Evolutionary conservation across 768 basidiomycete genomes (phyloP).

Genomic region (Russula earlei): DNA sequence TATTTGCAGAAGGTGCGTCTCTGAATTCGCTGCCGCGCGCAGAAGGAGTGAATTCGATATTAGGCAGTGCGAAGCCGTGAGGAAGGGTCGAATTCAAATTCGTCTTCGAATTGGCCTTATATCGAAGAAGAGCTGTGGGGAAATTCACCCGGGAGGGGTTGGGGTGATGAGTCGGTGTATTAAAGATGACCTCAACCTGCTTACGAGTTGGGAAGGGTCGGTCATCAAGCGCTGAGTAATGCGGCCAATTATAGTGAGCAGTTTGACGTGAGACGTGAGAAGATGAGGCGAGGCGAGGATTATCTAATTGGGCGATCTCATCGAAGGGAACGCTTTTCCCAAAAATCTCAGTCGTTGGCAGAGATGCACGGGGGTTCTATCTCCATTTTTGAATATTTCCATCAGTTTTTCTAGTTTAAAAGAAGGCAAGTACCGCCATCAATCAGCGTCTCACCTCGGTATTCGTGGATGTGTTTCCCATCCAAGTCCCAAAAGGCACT

Average conservation of each 20-base stretch:
- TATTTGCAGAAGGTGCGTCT: constrained; percentile 62
- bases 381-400: constrained; percentile 1
- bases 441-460: neutral
- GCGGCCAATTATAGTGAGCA: neutral
- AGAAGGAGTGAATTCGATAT: too few species aligned
- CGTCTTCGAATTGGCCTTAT: constrained; percentile 8
- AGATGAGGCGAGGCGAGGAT: neutral
- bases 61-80: constrained; percentile 20
- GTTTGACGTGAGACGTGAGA: neutral
- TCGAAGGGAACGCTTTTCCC: neutral
- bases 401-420: constrained; percentile 3
- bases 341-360: neutral
- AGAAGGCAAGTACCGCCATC: neutral
- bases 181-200: constrained; percentile 5
- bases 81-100: neutral
- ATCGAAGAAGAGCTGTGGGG: constrained; percentile 15
- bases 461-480: constrained; percentile 31
- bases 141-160: neutral
- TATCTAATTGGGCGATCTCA: neutral
- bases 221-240: constrained; percentile 5
- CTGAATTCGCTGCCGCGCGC: too few species aligned
- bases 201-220: neutral
- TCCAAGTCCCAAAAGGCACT: constrained; percentile 30
- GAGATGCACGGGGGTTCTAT: neutral
- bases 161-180: constrained; percentile 19